Evolutionary conservation across 106 monocot species (phyloP).

Genomic region (Acorus calamus): DNA sequence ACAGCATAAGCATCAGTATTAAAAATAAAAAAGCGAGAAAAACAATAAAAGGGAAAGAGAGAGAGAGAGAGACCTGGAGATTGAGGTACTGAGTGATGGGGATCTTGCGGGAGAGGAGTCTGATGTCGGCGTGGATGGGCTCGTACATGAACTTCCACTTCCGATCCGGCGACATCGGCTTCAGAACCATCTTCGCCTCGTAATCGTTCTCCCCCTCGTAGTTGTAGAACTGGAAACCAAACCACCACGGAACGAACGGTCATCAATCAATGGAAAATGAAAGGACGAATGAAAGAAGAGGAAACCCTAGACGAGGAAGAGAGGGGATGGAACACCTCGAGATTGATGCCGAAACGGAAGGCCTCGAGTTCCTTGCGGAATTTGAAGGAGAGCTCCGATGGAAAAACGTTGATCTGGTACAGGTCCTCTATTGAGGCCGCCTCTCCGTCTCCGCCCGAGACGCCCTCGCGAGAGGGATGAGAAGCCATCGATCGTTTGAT

Average conservation of each 20-base stretch:
- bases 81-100: slow-evolving; percentile 73
- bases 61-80: slow-evolving; percentile 56
- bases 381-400: slow-evolving; percentile 68
- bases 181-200: slow-evolving; percentile 72
- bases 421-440: slow-evolving; percentile 42
- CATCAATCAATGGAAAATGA: neutral
- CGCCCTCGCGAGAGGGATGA: neutral
- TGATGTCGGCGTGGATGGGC: slow-evolving; percentile 66
- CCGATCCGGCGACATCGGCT: slow-evolving; percentile 59
- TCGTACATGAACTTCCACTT: slow-evolving; percentile 80
- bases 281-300: neutral
- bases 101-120: slow-evolving; percentile 84
- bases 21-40: too few relatives aligned
- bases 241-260: neutral
- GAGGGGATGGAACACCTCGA: slow-evolving; percentile 29
- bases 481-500: neutral
- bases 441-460: neutral
- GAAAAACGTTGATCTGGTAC: slow-evolving; percentile 56
- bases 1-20: too few relatives aligned
- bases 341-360: slow-evolving; percentile 50
- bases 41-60: too few relatives aligned
- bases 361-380: slow-evolving; percentile 61
- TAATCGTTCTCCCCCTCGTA: slow-evolving; percentile 52
- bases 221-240: slow-evolving; percentile 68
- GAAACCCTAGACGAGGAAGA: neutral